phyloP scores from a whole-genome alignment of 2,329 filamentous ascomycete genomes.

The Atkinsonella hypoxylon region DNA sequence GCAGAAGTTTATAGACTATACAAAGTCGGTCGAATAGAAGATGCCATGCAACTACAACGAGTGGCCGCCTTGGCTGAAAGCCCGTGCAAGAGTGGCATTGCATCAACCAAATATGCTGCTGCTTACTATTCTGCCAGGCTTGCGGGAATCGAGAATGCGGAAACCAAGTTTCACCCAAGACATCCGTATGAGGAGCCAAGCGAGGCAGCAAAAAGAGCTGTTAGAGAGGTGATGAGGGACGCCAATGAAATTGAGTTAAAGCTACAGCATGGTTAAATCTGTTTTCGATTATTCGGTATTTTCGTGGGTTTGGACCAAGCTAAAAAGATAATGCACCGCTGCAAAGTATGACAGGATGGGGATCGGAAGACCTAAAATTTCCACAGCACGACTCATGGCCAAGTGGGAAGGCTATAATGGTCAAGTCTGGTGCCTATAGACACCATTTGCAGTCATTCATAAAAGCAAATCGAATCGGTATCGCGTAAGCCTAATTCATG shows the following conservation, averaged over 20 bases:
- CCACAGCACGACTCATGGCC: no score
- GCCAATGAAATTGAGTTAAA: slow-evolving; percentile 4
- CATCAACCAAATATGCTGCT: slow-evolving; percentile 7
- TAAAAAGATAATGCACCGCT: no score
- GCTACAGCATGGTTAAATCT: background rate
- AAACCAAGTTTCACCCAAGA: slow-evolving; percentile 7
- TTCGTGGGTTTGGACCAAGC: no score
- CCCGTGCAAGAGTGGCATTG: slow-evolving; percentile 9
- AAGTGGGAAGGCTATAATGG: no score
- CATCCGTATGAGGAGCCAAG: slow-evolving; percentile 9
- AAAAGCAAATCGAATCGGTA: no score
- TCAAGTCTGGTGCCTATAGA: no score
- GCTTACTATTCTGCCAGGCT: slow-evolving; percentile 5
- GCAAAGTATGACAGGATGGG: no score
- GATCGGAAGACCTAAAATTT: no score
- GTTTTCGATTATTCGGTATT: background rate
- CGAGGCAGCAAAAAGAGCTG: slow-evolving; percentile 1
- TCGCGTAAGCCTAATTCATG: no score
- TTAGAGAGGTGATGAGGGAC: slow-evolving; percentile 2
- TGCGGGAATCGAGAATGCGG: slow-evolving; percentile 9
- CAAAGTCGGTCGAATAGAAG: background rate
- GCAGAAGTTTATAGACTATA: slow-evolving; percentile 7
- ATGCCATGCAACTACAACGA: slow-evolving; percentile 5
- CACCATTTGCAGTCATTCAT: no score
- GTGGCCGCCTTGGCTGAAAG: slow-evolving; percentile 9